Evolutionary conservation across 495 filamentous ascomycete genomes (phyloP), one percentile per base, ranked within the genome.

Genomic region (Chaetomidium leptoderma): DNA sequence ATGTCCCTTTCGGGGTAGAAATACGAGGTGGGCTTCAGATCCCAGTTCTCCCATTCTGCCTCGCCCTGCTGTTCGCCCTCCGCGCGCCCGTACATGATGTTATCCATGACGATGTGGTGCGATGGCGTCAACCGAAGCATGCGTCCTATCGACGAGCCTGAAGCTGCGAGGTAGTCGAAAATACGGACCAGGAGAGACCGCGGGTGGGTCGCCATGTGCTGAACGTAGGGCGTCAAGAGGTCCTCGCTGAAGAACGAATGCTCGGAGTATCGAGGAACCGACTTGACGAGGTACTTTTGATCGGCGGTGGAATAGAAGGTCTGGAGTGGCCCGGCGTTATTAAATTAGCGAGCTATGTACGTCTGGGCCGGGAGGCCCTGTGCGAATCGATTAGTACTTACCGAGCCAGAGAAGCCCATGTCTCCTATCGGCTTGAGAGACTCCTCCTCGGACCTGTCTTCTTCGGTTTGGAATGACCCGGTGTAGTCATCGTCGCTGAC

Each of bases 31-130:
- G 86, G 86, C 62, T 89, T 89, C 16, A 89, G 78, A 39, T 89
- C 86, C 72, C 84, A 88, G 0, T 78, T 78, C 57, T 88, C 84
- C 85, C 85, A 89, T 9, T 76, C 71, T 0, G 72, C 68, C 3
- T 73, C 63, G 3, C 68, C 67, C 0, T 68, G 63, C 45, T 77
- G 73, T 7, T 74, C 67, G 2, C 69, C 70, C n/a, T 62, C 49
- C 7, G 70, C 66, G 50, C 78, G 68, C 4, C 83, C 85, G 63
- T 81, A 81, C 40, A 88, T 71, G 49, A 85, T 74, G 66, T 88
- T 88, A 45, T 88, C 86, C 86, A 88, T 89, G 60, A 88, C 75
- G 60, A 89, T 82, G 65, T 88, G 84, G 60, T 86, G 83, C 0
- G 80, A 78, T 0, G 86, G 85, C 0, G 81, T 78, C 5, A 75